Conservation (phyloP, 306 rosid species). For the Prunus kanzakura region DNA sequence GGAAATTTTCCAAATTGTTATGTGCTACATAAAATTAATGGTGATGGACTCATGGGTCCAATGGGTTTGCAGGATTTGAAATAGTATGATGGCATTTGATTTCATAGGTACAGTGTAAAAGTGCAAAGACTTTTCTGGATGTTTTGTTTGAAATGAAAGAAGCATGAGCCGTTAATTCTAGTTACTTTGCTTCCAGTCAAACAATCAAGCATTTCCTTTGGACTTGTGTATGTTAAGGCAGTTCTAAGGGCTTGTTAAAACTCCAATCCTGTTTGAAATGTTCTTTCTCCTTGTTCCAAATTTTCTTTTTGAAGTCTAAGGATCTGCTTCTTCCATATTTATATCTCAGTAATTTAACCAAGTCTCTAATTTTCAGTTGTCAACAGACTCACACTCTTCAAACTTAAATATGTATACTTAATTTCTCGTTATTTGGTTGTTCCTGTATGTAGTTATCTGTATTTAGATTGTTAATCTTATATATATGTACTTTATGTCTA, state of each 20-base stretch:
- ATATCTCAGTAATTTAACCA: not conserved
- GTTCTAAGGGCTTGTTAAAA: not conserved
- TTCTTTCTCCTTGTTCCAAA: not conserved
- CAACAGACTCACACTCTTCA: not conserved
- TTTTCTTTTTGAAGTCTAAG: not conserved
- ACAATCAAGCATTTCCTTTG: not conserved
- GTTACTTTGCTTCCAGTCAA: not conserved
- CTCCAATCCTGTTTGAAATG: not conserved
- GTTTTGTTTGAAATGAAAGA: not conserved
- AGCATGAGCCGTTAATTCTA: not conserved
- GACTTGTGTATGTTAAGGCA: not conserved
- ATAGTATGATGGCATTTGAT: not conserved
- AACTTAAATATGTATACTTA: not conserved
- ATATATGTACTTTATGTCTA: not conserved
- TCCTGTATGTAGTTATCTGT: not conserved
- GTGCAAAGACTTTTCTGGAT: not conserved
- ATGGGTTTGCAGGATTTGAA: not conserved
- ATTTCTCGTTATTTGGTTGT: not conserved
- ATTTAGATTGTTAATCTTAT: not conserved
- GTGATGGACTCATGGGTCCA: not conserved
- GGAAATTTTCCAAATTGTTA: not conserved
- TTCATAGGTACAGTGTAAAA: not conserved
- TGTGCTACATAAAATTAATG: not conserved
- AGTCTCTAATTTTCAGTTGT: not conserved
- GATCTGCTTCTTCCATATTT: not conserved